Evolutionary conservation across 345 rosid species (phyloP), one percentile per base, ranked within the genome.

Genomic region (Arabidopsis arenosa): DNA sequence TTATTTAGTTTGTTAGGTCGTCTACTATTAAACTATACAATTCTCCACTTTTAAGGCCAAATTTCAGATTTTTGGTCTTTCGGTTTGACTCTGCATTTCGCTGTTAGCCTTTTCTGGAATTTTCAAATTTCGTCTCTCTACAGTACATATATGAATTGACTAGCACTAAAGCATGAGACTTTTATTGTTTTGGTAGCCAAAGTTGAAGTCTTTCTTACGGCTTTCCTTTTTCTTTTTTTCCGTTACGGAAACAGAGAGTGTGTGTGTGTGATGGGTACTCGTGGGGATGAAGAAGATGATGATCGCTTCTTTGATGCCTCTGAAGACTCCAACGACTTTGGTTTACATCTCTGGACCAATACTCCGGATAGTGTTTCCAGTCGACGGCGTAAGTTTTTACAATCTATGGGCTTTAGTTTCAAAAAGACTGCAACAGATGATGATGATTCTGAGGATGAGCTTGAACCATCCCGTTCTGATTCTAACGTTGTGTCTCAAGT

Each of bases 271-370:
- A 69, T 70, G 80, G 75, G 59, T 63, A 54, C 48, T 75, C 63
- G 39, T n/a, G 79, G 70, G 47, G 52, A 82, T 51, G 92, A 82
- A 54, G 97, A 83, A 4, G 90, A 89, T 68, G 90, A 83, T 60
- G 79, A 70, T 14, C 83, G 76, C 23, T 91, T 88, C 80, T 93
- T 87, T 44, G 97, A 93, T 81, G 92, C 96, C 18, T 74, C 59
- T 59, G 86, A 86, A 49, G 83, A 83, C 8, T 79, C 83, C 10
- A 68, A 82, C 7, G 49, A 45, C 11, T 72, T 32, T 57, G 54
- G 62, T 63, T 47, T 77, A 9, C 80, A 39, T 47, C 66, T 77
- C 7, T 86, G 93, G 93, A 70, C 73, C 39, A 73, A 65, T 14
- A 63, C 63, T 69, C 88, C 81, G 0, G 75, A 62, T 14, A 83